These are phyloP conservation scores for Agarophyton chilense DNA, from an alignment of 23 red algal genomes.

Conservation along the genomic window DNA sequence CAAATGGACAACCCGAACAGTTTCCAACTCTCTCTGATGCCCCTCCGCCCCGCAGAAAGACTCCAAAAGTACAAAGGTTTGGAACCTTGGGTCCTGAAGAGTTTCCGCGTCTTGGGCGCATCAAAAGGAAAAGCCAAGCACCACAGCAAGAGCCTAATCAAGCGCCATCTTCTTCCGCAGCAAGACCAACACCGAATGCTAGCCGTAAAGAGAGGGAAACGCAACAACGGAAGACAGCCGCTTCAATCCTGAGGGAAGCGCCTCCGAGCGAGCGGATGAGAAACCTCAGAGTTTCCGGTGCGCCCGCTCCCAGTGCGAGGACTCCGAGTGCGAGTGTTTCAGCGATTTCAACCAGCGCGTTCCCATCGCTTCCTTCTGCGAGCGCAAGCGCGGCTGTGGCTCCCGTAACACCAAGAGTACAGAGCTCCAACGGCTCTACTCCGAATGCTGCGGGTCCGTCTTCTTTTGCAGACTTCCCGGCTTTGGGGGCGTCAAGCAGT, in stretches of 20 bases:
- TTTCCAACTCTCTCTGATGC: conserved; percentile 55
- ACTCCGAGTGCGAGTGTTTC: background rate
- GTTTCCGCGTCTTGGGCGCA: conserved; percentile 45
- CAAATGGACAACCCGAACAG: conserved; percentile 30
- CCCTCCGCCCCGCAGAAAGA: conserved; percentile 3
- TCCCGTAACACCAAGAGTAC: background rate
- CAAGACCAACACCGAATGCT: background rate
- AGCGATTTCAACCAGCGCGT: background rate
- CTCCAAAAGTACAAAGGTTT: conserved; percentile 23
- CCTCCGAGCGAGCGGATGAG: background rate
- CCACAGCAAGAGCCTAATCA: background rate
- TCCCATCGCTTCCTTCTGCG: conserved; percentile 23
- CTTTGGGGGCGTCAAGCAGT: background rate
- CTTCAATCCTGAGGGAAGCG: conserved; percentile 17
- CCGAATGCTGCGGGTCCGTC: background rate
- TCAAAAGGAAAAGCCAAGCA: background rate
- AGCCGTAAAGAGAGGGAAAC: background rate
- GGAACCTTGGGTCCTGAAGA: conserved; percentile 50
- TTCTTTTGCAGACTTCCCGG: conserved; percentile 14
- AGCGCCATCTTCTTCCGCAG: background rate
- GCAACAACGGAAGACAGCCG: conserved; percentile 11
- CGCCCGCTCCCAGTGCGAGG: background rate
- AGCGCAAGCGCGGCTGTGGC: background rate
- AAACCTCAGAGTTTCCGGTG: background rate
- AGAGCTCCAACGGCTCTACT: background rate